phyloP scores from a whole-genome alignment of 75 land plant species.

The Cupressus sempervirens region DNA sequence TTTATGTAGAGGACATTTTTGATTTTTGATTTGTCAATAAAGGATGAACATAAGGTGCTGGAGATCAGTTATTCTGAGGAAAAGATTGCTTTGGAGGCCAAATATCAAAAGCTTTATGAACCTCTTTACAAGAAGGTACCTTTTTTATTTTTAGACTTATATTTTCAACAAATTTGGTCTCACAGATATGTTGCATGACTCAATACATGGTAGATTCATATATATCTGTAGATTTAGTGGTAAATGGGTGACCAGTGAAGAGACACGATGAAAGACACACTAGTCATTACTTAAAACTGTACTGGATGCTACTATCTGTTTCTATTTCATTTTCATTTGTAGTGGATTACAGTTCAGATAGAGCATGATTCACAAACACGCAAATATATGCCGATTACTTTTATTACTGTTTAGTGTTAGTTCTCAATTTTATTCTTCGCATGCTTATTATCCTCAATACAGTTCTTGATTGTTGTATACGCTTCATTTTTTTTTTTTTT shows the following conservation, averaged over 20 bases:
- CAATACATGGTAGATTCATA: background rate
- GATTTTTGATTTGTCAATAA: conserved; percentile 7
- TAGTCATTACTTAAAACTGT: background rate
- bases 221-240: background rate
- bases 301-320: background rate
- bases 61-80: conserved; percentile 83
- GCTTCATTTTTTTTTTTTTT: background rate
- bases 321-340: background rate
- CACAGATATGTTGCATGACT: background rate
- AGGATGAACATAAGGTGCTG: conserved; percentile 70
- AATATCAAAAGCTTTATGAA: conserved; percentile 80
- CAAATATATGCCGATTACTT: background rate
- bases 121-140: conserved; percentile 77
- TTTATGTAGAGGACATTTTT: background rate
- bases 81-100: conserved; percentile 76
- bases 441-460: background rate
- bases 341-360: background rate
- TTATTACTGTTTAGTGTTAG: too few species aligned
- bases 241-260: background rate
- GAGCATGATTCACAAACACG: background rate
- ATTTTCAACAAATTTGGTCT: background rate
- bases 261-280: background rate
- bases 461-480: background rate
- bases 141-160: background rate
- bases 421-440: background rate